Base-by-base conservation (phyloP, 768 basidiomycete genomes). In the Mycena rosella region DNA sequence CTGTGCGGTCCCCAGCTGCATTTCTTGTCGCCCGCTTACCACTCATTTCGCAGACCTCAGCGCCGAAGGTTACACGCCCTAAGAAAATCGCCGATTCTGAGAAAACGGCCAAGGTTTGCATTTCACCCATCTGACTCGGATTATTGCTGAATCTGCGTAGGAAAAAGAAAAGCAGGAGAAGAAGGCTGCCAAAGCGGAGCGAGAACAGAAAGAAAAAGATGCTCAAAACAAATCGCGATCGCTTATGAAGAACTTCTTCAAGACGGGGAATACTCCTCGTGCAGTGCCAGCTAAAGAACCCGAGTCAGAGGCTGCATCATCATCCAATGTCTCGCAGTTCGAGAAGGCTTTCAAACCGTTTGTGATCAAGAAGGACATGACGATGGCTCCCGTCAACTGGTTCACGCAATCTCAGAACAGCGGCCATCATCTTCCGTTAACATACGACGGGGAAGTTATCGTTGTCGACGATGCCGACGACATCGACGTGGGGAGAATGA, bases 331-430 rank as follows among this genome's bases (percentile, higher is more conserved):
- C 2, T 86, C 87, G 18, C 92, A 96, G 51, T 97, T 94, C 72
- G 86, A 91, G 60, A 87, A 81, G 72, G 83, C 84, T 1, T 98
- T 98, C 82, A 90, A 87, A 72, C 90, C 94, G 1, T 97, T 95
- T 76, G 83, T 87, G 6, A 71, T 93, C 65, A 94, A 92, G 82
- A 95, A 92, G 74, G 93, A 88, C 67, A 86, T 88, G 7, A 81
- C 84, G 29, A 72, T 96, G 20, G 94, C 95, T 4, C 92, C 92
- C 0, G 73, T 84, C 42, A 96, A 96, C 72, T 88, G 88, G 83
- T 95, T 93, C 78, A 78, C 72, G 34, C 78, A 73, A 60, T 70
- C 67, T 49, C 76, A 72, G 62, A 71, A 72, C 18, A 67, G 66
- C 34, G 68, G 36, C 24, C 60, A 11, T 51, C 56, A 8, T 49